Evolutionary conservation across 2,329 filamentous ascomycete species (phyloP).

Genomic region (Penicillium griseofulvum): DNA sequence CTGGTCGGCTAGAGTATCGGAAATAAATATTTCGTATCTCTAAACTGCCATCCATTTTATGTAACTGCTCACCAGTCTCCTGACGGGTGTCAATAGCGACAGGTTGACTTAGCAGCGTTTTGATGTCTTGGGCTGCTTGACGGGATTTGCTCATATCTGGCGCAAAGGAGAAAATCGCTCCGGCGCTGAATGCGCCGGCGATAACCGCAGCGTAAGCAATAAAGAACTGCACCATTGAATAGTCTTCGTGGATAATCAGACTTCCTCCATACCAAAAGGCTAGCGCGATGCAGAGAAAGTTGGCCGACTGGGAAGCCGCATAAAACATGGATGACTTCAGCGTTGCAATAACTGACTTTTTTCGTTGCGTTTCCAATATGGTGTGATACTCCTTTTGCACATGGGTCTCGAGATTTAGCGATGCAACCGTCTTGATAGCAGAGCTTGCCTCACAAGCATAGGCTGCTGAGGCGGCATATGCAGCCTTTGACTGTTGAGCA

Average conservation of each 20-base stretch:
- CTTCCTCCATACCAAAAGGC: conserved; percentile 65
- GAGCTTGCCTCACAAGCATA: conserved; percentile 72
- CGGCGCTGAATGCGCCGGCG: conserved; percentile 31
- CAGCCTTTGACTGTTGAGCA: conserved; percentile 59
- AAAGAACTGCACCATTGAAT: conserved; percentile 39
- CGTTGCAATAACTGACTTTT: conserved; percentile 63
- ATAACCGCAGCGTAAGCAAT: conserved; percentile 46
- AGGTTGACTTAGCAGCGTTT: no score
- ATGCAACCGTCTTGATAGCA: conserved; percentile 59
- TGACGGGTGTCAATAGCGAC: no score
- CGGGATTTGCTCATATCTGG: conserved; percentile 23
- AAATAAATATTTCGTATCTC: no score
- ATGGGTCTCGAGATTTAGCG: conserved; percentile 79
- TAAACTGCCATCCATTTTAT: no score
- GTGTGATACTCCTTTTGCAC: conserved; percentile 69
- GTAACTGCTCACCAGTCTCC: no score
- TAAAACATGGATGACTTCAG: conserved; percentile 27
- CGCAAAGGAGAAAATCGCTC: conserved; percentile 30
- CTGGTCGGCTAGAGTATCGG: no score
- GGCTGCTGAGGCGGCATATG: conserved; percentile 75
- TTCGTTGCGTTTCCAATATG: conserved; percentile 65
- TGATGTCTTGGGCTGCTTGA: conserved; percentile 39
- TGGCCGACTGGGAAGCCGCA: conserved; percentile 26
- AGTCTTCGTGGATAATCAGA: conserved; percentile 53
- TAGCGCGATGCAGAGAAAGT: conserved; percentile 32